Evolutionary conservation across 2,329 filamentous ascomycete genomes (phyloP), one percentile per base, ranked within the genome.

Genomic region (Scedosporium boydii): DNA sequence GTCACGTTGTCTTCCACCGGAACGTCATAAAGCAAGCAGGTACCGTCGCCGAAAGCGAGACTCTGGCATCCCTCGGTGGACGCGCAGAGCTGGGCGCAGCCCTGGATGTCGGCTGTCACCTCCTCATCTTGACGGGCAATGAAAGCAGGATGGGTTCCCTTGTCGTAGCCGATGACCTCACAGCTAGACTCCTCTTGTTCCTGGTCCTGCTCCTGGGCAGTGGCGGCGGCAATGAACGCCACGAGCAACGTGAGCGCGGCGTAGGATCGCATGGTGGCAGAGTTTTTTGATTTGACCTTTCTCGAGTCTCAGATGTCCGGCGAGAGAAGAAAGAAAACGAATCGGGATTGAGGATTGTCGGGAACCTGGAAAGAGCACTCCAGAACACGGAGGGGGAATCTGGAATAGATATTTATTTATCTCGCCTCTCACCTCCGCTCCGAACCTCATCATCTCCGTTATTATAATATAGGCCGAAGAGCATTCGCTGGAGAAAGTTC

Each of bases 81-180:
- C 2, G 26, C 34, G 34, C 60, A 61, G 27, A 57, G 27, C 10
- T 16, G 16, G n/a, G 48, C 59, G 62, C 53, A 63, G 62, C 42
- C 46, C 44, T 63, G 34, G 59, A 58, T 59, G 48, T 16, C 63
- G 60, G 57, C 65, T 60, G 53, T 67, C 55, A 56, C 63, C 26
- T 63, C 34, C 23, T 64, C 58, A 14, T 65, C 63, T 18, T 62
- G 34, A 26, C 63, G 60, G 5, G 63, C 57, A 53, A 64, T 69
- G 53, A 64, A 61, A 56, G 65, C 65, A 21, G 63, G 34, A 56
- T 62, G 64, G 62, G 62, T 60, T 61, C 55, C 58, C 51, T 41
- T 42, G 60, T 61, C 60, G 51, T 57, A 61, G 51, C 60, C 60
- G 34, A 57, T 27, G n/a, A 57, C 60, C 10, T 61, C 60, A 21